phyloP scores from a whole-genome alignment of 805 yeast genomes.

The Cyberlindnera xishuangbannaensis region DNA sequence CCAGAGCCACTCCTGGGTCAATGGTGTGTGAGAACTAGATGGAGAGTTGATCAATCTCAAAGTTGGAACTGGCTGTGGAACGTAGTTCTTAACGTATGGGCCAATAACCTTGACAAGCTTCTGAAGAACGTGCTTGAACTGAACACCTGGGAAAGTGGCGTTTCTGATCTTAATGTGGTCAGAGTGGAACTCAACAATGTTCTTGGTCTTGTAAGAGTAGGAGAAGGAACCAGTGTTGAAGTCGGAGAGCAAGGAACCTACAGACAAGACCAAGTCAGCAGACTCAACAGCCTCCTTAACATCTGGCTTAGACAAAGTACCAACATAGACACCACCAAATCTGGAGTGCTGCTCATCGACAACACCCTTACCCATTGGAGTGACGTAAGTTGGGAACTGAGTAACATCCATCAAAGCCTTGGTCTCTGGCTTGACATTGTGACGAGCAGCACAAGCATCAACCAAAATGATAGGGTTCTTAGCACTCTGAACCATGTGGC shows the following conservation, averaged over 20 bases:
- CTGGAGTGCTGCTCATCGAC: slow-evolving; percentile 67
- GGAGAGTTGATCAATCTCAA: slow-evolving; percentile 42
- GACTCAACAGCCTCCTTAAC: slow-evolving; percentile 68
- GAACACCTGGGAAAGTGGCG: slow-evolving; percentile 68
- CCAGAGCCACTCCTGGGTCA: slow-evolving; percentile 69
- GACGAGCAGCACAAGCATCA: slow-evolving; percentile 85
- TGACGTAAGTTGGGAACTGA: slow-evolving; percentile 75
- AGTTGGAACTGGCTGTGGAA: slow-evolving; percentile 51
- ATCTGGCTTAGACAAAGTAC: slow-evolving; percentile 68
- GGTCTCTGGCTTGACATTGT: slow-evolving; percentile 61
- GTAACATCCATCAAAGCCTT: slow-evolving; percentile 56
- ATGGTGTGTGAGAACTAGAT: slow-evolving; percentile 37
- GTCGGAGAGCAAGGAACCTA: slow-evolving; percentile 82
- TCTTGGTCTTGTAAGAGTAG: slow-evolving; percentile 66
- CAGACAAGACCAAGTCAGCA: slow-evolving; percentile 68
- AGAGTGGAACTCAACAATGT: slow-evolving; percentile 74
- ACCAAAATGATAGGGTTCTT: slow-evolving; percentile 70
- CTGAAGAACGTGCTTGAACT: slow-evolving; percentile 55
- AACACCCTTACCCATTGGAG: slow-evolving; percentile 87
- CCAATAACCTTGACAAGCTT: slow-evolving; percentile 35
- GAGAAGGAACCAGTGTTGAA: slow-evolving; percentile 89
- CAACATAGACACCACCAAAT: slow-evolving; percentile 84
- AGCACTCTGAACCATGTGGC: slow-evolving; percentile 49
- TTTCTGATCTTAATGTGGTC: slow-evolving; percentile 64
- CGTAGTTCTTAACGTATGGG: slow-evolving; percentile 36